A percentile compares a stretch with the other conserved stretches of the same genome.
These are phyloP conservation scores for Trichomonas gallinae DNA, from an alignment of 208 protist genomes.

Conservation along the genomic window DNA sequence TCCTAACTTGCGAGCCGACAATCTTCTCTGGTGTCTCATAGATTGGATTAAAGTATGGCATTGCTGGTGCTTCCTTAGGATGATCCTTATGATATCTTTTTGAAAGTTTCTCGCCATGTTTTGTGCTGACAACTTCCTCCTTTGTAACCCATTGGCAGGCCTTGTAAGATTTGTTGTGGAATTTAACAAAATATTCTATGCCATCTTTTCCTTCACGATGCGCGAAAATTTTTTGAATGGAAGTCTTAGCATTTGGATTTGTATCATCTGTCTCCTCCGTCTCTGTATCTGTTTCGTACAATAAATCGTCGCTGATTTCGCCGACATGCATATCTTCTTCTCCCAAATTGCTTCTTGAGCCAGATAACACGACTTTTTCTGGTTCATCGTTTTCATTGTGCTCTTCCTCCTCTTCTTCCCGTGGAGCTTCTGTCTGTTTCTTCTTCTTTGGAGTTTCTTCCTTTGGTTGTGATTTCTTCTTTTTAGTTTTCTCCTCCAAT, in stretches of 20 bases:
- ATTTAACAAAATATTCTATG: background rate
- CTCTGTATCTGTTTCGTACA: background rate
- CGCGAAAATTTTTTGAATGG: background rate
- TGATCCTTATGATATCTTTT: background rate
- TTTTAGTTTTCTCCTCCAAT: background rate
- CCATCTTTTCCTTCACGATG: background rate
- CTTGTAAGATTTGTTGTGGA: background rate
- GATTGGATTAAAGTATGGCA: background rate
- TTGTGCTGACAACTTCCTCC: background rate
- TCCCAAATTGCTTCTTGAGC: background rate
- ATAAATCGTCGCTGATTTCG: background rate
- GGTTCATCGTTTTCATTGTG: background rate
- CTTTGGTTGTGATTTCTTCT: background rate
- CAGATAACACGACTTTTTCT: background rate
- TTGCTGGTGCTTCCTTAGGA: background rate
- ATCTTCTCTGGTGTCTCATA: conserved; percentile 12
- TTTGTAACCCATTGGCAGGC: background rate
- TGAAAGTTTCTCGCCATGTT: background rate
- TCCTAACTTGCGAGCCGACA: background rate
- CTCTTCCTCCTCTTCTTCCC: background rate
- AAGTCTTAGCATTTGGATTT: background rate
- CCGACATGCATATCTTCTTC: background rate
- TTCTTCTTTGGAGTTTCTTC: background rate
- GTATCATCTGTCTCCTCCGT: background rate
- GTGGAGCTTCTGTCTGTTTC: background rate